Evolutionary conservation across 2,329 filamentous ascomycete species (phyloP), one percentile per base, ranked within the genome.

Genomic region (Paraphoma chrysanthemicola): DNA sequence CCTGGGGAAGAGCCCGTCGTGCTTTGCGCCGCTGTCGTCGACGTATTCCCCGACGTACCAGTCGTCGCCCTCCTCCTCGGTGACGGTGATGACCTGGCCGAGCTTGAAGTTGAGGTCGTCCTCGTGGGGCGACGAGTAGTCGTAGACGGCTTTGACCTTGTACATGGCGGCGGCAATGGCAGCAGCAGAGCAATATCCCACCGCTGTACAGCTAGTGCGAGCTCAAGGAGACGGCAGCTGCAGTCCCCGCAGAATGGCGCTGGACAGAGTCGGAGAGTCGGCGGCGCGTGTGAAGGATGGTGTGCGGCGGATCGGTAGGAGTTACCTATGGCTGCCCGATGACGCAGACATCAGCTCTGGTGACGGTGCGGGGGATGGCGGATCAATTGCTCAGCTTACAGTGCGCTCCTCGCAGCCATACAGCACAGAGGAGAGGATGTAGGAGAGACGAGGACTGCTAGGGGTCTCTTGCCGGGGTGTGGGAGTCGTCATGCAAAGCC

Each of bases 131-230:
- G 95, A 98, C 75, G 85, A 83, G 82, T 99, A 99, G 77, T 98
- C 94, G 82, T 90, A 99, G 74, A 98, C 81, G 68, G 95, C 92
- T 85, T 93, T 96, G 82, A 99, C 95, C 81, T 92, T 96, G 84
- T 97, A 97, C 74, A 76, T 76, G 60, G 64, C 50, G 65, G 45
- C 48, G 38, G 46, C 33, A 36, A 36, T 36, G 33, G 33, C 33
- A 36, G 52, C 36, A 44, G 49, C 53, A 50, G 45, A 44, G 42
- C 48, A 30, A 53, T 44, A 30, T 44, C 36, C 6, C n/a, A 10
- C 10, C 7, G 17, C 9, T 39, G 7, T 36, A 58, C 57, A 57
- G 56, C 54, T 55, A 44, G 36, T 33, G 47, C 49, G 43, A 50
- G 43, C 30, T 17, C 18, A 41, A 31, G 51, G 42, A 43, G 51